Base-by-base conservation (phyloP, 495 filamentous ascomycete species). In the Sordaria brevicollis region DNA sequence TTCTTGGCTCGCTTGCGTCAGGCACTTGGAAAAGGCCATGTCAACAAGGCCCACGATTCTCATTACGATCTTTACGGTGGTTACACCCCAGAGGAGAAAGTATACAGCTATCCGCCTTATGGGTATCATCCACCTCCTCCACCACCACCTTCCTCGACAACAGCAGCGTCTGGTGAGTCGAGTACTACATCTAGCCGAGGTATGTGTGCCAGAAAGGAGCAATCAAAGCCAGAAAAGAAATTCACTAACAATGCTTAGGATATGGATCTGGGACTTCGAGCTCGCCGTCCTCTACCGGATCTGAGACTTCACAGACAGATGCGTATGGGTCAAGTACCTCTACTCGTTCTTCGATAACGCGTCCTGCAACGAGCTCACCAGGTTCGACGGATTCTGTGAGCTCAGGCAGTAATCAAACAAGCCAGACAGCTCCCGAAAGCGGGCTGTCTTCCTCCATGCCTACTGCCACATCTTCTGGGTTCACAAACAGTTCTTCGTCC, bases 51-150 rank as follows among this genome's bases (percentile, higher is more conserved):
- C 7, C 65, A 65, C n/a, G 43, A 70, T 17, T 43, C 74, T 57
- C 37, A 77, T 15, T 76, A 79, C 69, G 74, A 70, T 37, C 74
- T 74, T 41, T 76, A 73, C 29, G 74, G 70, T 35, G 74, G 71
- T 8, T 74, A 72, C 41, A 41, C 69, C 19, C 73, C 71, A 36
- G 70, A 78, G 19, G 74, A 70, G 39, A 79, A 71, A 35, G 78
- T 76, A 9, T 81, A 84, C 68, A 75, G 77, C 25, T 79, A 80
- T 73, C 77, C 73, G 3, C 76, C 81, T 41, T 83, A 84, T 74
- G 82, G 81, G 69, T 83, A 84, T 70, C 78, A 78, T 1, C 81
- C 79, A 38, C 78, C 75, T 31, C 78, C 79, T 7, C 72, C 77
- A 35, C 76, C 79, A 21, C 72, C 75, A 21, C 67, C 69, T 15